Evolutionary conservation across 371 early-diverging fungal species (phyloP).

Genomic region (Apophysomyces elegans): DNA sequence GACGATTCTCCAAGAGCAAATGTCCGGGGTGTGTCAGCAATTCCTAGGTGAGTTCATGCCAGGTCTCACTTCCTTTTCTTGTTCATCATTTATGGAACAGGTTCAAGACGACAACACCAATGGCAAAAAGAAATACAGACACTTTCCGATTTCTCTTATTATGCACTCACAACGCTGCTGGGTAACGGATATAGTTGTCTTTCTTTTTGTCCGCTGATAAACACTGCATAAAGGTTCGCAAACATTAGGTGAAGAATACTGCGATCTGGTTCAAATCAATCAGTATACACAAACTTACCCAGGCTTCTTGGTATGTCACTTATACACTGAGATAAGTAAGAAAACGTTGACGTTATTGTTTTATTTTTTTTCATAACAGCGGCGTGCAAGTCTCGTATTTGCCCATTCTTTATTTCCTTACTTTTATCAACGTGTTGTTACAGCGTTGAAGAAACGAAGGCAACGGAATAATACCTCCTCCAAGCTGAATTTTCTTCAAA

Average conservation of each 20-base stretch:
- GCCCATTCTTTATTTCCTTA: constrained; percentile 63
- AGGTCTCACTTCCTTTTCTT: neutral
- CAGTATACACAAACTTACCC: constrained; percentile 53
- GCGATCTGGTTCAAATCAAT: constrained; percentile 79
- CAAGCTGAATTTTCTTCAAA: constrained; percentile 12
- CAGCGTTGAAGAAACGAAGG: constrained; percentile 49
- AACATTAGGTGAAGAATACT: constrained; percentile 94
- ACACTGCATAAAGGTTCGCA: constrained; percentile 61
- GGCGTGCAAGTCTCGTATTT: constrained; percentile 58
- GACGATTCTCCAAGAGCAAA: constrained; percentile 63
- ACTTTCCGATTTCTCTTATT: constrained; percentile 70
- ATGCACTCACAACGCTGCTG: constrained; percentile 71
- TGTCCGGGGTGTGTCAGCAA: constrained; percentile 66
- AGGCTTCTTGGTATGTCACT: constrained; percentile 46
- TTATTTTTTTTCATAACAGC: constrained; percentile 31
- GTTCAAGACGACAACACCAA: constrained; percentile 70
- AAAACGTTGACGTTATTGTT: neutral
- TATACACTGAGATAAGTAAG: neutral
- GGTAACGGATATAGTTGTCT: constrained; percentile 36
- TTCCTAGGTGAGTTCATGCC: constrained; percentile 54
- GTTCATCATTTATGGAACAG: constrained; percentile 27
- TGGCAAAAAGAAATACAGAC: constrained; percentile 71
- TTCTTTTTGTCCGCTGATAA: constrained; percentile 2
- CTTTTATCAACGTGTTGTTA: constrained; percentile 52
- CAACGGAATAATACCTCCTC: constrained; percentile 20